phyloP scores from a whole-genome alignment of 176 grass and related monocot genomes.

The Carex littledalei region DNA sequence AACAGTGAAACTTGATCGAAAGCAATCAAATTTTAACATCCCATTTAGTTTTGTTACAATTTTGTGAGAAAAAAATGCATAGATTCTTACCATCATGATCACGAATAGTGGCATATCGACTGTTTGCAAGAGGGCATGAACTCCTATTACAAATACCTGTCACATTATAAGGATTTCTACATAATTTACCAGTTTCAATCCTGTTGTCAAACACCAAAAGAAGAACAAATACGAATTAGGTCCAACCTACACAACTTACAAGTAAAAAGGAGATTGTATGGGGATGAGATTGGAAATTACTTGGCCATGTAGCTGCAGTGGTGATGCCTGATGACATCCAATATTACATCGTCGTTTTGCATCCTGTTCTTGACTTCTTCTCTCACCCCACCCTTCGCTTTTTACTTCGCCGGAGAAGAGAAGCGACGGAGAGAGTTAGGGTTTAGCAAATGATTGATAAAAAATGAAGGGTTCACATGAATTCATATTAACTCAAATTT shows the following conservation, averaged over 20 bases:
- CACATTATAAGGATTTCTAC: slow-evolving; percentile 75
- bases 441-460: too few relatives aligned
- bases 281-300: slow-evolving; percentile 4
- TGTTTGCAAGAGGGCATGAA: slow-evolving; percentile 91
- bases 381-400: not conserved
- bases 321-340: slow-evolving; percentile 85
- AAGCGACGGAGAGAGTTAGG: too few relatives aligned
- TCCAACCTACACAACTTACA: not conserved
- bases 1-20: not conserved
- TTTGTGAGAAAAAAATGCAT: not conserved
- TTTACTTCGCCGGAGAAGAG: not conserved
- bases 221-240: not conserved
- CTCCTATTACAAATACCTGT: slow-evolving; percentile 94
- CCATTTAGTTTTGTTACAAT: not conserved
- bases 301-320: slow-evolving; percentile 98
- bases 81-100: slow-evolving; percentile 55
- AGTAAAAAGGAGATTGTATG: too few relatives aligned
- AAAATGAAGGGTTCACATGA: too few relatives aligned
- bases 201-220: slow-evolving; percentile 33
- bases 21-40: not conserved
- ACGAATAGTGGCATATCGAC: slow-evolving; percentile 80
- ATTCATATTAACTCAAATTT: too few relatives aligned
- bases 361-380: not conserved
- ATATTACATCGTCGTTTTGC: slow-evolving; percentile 89
- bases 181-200: slow-evolving; percentile 71